Evolutionary conservation across 2,329 filamentous ascomycete genomes (phyloP), one percentile per base, ranked within the genome.

Genomic region (Venturia aucupariae): DNA sequence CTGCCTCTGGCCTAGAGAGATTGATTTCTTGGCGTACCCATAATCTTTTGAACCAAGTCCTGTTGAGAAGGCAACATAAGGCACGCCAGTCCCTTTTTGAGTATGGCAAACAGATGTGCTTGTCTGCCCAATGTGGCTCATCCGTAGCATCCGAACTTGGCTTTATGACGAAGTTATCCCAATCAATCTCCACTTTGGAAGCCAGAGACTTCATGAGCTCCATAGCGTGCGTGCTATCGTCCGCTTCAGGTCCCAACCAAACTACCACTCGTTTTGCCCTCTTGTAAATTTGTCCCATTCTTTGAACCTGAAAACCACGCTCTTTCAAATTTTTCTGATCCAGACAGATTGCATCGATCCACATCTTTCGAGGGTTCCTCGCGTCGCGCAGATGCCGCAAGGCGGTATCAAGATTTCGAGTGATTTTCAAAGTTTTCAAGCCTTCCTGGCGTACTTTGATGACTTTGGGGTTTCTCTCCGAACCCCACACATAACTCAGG

Each of bases 341-440:
- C 2, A 64, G 61, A 48, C 63, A 64, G 10, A 64, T 61, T 35
- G 54, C 63, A 55, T 64, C 63, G 13, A 61, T 51, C 63, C 63
- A 64, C 22, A 64, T 32, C n/a, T 13, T 10, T 17, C 55, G 5
- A 10, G 51, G 15, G 22, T 39, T 22, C 24, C 11, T 13, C 24
- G 17, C 15, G 55, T 10, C 8, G 22, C 63, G 54, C 19, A 64
- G 51, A 32, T 64, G 51, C 11, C 5, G 22, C 24, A 64, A 24
- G 42, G 63, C 63, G 19, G 7, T 38, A 22, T 32, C 3, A 5
- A 60, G 32, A 41, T 27, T 64, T 32, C 4, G 15, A 22, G 63
- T 62, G 17, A 64, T 35, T 3, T 38, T 35, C 5, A 64, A 19
- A 13, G 15, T 24, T 42, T 35, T 27, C 10, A 13, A 24, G 10